Conservation (phyloP, 371 early-diverging fungal genomes). For the Saksenaea vasiformis region DNA sequence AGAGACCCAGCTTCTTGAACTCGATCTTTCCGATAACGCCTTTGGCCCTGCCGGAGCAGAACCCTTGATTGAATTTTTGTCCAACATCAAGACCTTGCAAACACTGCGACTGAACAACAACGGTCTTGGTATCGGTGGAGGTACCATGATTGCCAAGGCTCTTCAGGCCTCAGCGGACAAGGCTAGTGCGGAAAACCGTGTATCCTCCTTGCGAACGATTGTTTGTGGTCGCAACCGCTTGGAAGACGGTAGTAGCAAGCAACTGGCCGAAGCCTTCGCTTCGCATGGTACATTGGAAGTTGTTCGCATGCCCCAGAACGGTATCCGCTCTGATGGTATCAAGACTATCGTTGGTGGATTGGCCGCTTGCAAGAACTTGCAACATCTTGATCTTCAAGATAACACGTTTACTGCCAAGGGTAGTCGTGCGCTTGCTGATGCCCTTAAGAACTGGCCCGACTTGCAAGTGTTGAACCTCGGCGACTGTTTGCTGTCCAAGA, state of each 20-base stretch:
- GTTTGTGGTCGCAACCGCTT: slow-evolving; percentile 94
- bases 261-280: slow-evolving; percentile 81
- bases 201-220: slow-evolving; percentile 75
- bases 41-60: slow-evolving; percentile 95
- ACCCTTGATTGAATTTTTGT: slow-evolving; percentile 83
- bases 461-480: slow-evolving; percentile 83
- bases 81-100: slow-evolving; percentile 76
- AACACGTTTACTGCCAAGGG: slow-evolving; percentile 93
- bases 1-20: slow-evolving; percentile 71
- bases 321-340: slow-evolving; percentile 95
- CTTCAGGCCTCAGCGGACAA: slow-evolving; percentile 75
- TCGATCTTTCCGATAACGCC: slow-evolving; percentile 96
- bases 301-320: slow-evolving; percentile 96
- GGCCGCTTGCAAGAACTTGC: slow-evolving; percentile 65
- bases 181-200: slow-evolving; percentile 60
- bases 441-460: slow-evolving; percentile 77
- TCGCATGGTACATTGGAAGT: slow-evolving; percentile 75
- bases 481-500: slow-evolving; percentile 85
- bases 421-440: slow-evolving; percentile 77
- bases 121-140: slow-evolving; percentile 92
- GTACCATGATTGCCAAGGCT: slow-evolving; percentile 84
- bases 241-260: slow-evolving; percentile 80
- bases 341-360: slow-evolving; percentile 72
- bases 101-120: slow-evolving; percentile 93
- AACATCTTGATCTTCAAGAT: slow-evolving; percentile 91